These are phyloP conservation scores for Globisporangium nagaii DNA, from an alignment of 352 stramenopile genomes.

Conservation along the genomic window DNA sequence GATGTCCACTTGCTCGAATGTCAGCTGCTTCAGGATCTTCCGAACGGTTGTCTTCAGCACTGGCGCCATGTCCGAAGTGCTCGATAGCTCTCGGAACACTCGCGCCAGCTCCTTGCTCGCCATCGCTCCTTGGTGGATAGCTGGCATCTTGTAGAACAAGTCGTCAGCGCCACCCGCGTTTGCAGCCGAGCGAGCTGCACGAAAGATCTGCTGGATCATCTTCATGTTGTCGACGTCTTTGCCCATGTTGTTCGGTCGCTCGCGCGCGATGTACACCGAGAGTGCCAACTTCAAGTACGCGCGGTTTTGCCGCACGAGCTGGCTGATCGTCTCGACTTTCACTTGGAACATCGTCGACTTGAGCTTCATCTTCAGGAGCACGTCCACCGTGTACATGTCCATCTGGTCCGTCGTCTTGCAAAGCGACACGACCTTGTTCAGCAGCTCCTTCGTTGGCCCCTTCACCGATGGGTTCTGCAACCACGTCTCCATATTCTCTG, in stretches of 20 bases:
- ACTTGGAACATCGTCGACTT: slow-evolving; percentile 88
- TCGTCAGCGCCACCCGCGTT: slow-evolving; percentile 35
- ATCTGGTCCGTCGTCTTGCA: slow-evolving; percentile 54
- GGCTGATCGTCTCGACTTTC: slow-evolving; percentile 79
- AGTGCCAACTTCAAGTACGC: slow-evolving; percentile 68
- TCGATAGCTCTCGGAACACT: slow-evolving; percentile 82
- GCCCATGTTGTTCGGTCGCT: slow-evolving; percentile 78
- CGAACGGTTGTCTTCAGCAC: slow-evolving; percentile 83
- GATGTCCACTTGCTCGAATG: slow-evolving; percentile 80
- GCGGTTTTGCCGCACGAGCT: slow-evolving; percentile 66
- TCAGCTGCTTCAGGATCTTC: slow-evolving; percentile 79
- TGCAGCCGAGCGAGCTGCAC: slow-evolving; percentile 34
- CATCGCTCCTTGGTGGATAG: slow-evolving; percentile 47
- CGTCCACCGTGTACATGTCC: slow-evolving; percentile 61
- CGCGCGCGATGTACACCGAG: slow-evolving; percentile 61
- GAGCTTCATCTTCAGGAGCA: slow-evolving; percentile 78
- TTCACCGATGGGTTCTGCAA: slow-evolving; percentile 79
- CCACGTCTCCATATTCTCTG: slow-evolving; percentile 74
- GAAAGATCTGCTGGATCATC: slow-evolving; percentile 86
- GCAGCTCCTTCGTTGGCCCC: slow-evolving; percentile 59
- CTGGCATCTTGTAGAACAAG: slow-evolving; percentile 47
- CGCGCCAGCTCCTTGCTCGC: slow-evolving; percentile 66
- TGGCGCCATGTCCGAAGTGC: slow-evolving; percentile 59
- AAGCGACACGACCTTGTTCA: slow-evolving; percentile 55
- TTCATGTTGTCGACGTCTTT: slow-evolving; percentile 89